phyloP scores from a whole-genome alignment of 305 asterid genomes.

The Fraxinus angustifolia region DNA sequence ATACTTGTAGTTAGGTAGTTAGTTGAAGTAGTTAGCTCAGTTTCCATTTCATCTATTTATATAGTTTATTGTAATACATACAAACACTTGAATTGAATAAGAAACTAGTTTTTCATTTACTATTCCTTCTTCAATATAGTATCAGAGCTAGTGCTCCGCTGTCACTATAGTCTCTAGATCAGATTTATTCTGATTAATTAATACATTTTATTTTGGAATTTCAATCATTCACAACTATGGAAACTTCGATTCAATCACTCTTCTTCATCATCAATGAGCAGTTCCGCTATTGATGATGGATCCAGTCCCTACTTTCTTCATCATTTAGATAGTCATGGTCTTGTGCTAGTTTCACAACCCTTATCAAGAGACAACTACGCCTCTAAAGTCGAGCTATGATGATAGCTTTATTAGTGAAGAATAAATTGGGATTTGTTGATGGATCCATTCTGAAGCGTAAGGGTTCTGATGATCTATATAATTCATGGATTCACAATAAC shows the following conservation, averaged over 20 bases:
- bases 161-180: not conserved
- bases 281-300: not conserved
- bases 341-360: not conserved
- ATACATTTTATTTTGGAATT: not conserved
- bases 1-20: too few relatives aligned
- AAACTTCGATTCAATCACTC: not conserved
- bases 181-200: not conserved
- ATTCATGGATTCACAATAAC: not conserved
- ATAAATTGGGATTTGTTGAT: not conserved
- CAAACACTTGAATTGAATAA: not conserved
- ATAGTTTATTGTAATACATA: too few relatives aligned
- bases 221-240: not conserved
- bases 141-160: not conserved
- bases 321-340: not conserved
- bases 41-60: too few relatives aligned
- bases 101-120: not conserved
- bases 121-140: not conserved
- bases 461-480: not conserved
- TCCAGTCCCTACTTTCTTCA: not conserved
- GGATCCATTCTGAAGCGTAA: not conserved
- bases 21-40: too few relatives aligned
- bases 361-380: not conserved
- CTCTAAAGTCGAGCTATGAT: not conserved
- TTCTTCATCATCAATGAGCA: not conserved
- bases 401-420: not conserved